Base-by-base conservation (phyloP, 805 yeast genomes). In the Wickerhamiella musiphila region DNA sequence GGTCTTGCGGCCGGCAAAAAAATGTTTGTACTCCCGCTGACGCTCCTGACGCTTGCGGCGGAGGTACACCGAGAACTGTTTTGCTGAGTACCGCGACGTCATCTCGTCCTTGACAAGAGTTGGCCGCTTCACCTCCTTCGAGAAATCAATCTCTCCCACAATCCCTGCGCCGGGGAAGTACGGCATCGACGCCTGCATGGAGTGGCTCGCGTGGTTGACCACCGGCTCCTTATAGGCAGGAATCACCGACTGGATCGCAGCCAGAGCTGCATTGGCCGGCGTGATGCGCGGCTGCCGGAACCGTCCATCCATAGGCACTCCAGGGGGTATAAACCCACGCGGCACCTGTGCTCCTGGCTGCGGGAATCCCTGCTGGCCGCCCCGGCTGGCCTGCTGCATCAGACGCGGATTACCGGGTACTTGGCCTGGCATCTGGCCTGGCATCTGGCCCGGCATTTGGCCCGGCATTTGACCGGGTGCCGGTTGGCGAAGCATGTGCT, bases 21-120 rank as follows among this genome's bases (percentile, higher is more conserved):
- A 56, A 19, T 38, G 35, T 17, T 41, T 34, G 60, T 60, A 57
- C 34, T 41, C 36, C 27, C 36, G 32, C 13, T 37, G 32, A 16
- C 61, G 46, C 26, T 32, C 32, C n/a, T 29, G 23, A n/a, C 60
- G 48, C 35, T 42, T 45, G n/a, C 16, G 25, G 19, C 43, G 44
- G 13, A 56, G 31, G 28, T 40, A 50, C 31, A 30, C 10, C 17
- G 42, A 35, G 37, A 39, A 43, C 35, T 44, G 42, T 11, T 34
- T 21, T n/a, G 44, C 48, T 3, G 47, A 39, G 14, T 27, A 23
- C 32, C 44, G 46, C 16, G 49, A 45, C 9, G 48, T 44, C 21
- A 33, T 25, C 33, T 45, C 49, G 33, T 45, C 40, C 14, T 24
- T 29, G 12, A 36, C 44, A n/a, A 33, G 40, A 1, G 41, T 44